Conservation (phyloP, 306 rosid genomes). For the Inga leiocalycina region DNA sequence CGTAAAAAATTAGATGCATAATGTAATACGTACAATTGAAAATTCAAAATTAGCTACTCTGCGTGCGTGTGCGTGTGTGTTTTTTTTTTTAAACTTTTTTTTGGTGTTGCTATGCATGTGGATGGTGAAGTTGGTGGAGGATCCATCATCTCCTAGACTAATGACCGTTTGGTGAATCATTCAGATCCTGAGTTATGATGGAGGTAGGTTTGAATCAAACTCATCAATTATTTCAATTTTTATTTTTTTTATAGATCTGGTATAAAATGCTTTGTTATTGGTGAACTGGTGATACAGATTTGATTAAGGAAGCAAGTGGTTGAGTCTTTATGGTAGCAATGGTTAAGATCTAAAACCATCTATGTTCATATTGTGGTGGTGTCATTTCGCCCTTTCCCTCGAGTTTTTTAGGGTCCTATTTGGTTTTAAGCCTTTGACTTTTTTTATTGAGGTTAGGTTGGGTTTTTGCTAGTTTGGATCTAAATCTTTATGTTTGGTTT, state of each 20-base stretch:
- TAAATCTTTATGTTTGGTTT: not conserved
- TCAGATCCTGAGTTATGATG: not conserved
- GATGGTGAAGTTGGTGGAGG: not conserved
- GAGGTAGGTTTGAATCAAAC: not conserved
- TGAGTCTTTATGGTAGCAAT: not conserved
- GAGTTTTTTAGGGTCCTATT: not conserved
- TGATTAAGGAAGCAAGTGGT: not conserved
- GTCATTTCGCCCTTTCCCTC: not conserved
- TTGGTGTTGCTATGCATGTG: not conserved
- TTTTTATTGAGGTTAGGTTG: not conserved
- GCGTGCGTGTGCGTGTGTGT: no score
- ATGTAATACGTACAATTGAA: no score
- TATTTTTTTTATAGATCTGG: not conserved
- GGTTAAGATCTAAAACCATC: not conserved
- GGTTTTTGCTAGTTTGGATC: not conserved
- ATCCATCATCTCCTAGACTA: not conserved
- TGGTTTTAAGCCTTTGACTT: not conserved
- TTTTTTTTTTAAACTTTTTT: no score
- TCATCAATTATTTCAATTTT: not conserved
- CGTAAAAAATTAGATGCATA: no score
- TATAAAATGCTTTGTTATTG: not conserved
- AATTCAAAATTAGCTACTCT: no score
- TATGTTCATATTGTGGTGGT: not conserved
- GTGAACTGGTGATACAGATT: not conserved
- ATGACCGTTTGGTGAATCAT: not conserved